These are phyloP conservation scores for Trametes cingulata DNA, from an alignment of 768 basidiomycete species.

Conservation along the genomic window DNA sequence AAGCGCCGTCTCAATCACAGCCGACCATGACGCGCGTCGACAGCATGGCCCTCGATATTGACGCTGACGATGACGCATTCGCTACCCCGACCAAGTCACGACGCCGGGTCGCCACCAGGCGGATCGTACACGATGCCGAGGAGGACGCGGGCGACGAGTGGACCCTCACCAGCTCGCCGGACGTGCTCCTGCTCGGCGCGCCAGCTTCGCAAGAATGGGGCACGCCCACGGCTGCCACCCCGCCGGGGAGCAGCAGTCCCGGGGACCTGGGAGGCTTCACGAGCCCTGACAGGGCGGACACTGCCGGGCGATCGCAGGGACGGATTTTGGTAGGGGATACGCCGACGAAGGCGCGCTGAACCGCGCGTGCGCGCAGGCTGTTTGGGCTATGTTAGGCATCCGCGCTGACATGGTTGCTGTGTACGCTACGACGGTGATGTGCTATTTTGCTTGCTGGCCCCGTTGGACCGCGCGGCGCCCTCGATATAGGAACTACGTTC, in stretches of 20 bases:
- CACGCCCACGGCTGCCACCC: neutral
- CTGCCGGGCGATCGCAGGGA: neutral
- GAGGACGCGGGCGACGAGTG: slow-evolving; percentile 29
- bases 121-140: slow-evolving; percentile 13
- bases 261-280: slow-evolving; percentile 15
- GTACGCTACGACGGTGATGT: neutral
- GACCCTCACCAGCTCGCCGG: slow-evolving; percentile 27
- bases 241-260: slow-evolving; percentile 19
- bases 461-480: neutral
- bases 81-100: slow-evolving; percentile 14
- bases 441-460: neutral
- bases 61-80: neutral
- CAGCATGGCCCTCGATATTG: slow-evolving; percentile 3
- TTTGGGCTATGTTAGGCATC: neutral
- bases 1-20: neutral
- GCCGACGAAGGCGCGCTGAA: slow-evolving; percentile 25
- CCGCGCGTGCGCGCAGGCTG: neutral
- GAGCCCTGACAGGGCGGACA: neutral
- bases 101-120: neutral
- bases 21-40: slow-evolving; percentile 1
- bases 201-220: slow-evolving; percentile 1
- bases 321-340: slow-evolving; percentile 24
- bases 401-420: neutral
- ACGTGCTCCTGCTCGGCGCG: slow-evolving; percentile 22
- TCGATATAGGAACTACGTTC: slow-evolving; percentile 12